These are phyloP conservation scores for Fragaria nilgerrensis DNA, from an alignment of 306 rosid species.

Conservation along the genomic window DNA sequence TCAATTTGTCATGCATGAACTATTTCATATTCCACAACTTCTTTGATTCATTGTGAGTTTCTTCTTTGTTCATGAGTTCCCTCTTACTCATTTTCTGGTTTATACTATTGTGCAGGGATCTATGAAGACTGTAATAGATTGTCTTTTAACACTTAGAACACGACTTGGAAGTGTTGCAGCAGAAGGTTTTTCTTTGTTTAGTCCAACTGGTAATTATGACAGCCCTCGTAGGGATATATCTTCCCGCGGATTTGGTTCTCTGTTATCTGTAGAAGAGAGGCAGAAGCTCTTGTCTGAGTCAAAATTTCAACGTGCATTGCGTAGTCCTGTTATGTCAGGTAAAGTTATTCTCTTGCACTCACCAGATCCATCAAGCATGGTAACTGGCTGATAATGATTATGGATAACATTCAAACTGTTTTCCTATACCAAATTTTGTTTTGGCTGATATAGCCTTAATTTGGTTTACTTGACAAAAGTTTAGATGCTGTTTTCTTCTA, in stretches of 20 bases:
- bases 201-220: constrained; percentile 24
- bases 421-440: background rate
- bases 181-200: constrained; percentile 27
- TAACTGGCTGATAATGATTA: background rate
- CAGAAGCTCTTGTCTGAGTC: constrained; percentile 42
- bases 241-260: constrained; percentile 29
- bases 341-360: background rate
- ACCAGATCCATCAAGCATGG: background rate
- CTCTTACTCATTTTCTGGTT: constrained; percentile 6
- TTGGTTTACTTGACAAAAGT: background rate
- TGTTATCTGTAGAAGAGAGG: constrained; percentile 35
- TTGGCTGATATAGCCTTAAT: background rate
- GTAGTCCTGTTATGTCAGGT: constrained; percentile 59
- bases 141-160: constrained; percentile 54
- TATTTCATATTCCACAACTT: background rate
- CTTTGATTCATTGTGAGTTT: background rate
- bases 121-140: constrained; percentile 54
- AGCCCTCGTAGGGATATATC: constrained; percentile 33
- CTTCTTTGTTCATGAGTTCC: constrained; percentile 5
- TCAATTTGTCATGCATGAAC: background rate
- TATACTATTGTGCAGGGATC: constrained; percentile 52
- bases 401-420: background rate
- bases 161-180: constrained; percentile 28
- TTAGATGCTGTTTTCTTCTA: constrained; percentile 4
- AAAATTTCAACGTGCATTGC: constrained; percentile 47